Conservation (phyloP, 73 alveolate genomes). For the Paramecium tetraurelia region DNA sequence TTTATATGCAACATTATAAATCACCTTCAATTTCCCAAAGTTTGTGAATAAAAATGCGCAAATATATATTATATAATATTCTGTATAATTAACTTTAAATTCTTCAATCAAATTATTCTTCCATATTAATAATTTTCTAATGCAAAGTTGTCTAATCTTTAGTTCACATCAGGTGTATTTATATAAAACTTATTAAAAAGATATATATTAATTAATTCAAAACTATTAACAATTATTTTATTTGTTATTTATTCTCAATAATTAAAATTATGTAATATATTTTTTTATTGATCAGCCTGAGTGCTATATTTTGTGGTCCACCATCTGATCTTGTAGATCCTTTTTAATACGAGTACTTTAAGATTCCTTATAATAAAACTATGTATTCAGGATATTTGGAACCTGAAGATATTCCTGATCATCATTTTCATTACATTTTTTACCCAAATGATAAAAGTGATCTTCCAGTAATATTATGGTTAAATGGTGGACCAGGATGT, state of each 20-base stretch:
- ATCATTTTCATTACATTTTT: constrained; percentile 18
- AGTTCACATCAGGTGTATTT: too few species aligned
- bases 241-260: not conserved
- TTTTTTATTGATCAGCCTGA: not conserved
- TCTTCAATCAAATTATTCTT: too few species aligned
- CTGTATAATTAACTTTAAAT: too few species aligned
- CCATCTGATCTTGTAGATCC: constrained; percentile 29
- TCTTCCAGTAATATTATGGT: constrained; percentile 66
- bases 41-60: too few species aligned
- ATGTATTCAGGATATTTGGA: constrained; percentile 21
- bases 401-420: not conserved
- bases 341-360: not conserved
- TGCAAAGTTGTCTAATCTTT: too few species aligned
- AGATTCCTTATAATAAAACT: not conserved
- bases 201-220: not conserved
- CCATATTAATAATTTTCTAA: too few species aligned
- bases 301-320: not conserved
- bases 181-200: too few species aligned
- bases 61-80: too few species aligned
- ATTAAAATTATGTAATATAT: not conserved
- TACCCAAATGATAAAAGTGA: not conserved
- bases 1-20: too few species aligned
- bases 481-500: constrained; percentile 99
- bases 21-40: too few species aligned
- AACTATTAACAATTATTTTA: not conserved